Evolutionary conservation across 2,329 filamentous ascomycete species (phyloP).

Genomic region (Cordyceps cicadae): DNA sequence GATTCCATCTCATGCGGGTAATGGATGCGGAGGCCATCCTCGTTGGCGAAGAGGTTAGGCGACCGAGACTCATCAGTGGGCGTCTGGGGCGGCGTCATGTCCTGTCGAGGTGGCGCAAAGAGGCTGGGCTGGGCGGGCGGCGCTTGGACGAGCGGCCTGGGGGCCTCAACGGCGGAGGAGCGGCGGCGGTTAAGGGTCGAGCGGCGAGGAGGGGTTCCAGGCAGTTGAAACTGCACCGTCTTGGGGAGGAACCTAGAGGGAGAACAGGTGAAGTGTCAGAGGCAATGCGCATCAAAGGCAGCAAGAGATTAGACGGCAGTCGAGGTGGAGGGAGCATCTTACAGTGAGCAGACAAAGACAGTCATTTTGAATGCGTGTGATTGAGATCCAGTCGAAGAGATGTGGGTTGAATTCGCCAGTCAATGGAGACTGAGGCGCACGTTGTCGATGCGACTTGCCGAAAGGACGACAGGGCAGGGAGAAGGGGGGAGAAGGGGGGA

Average conservation of each 20-base stretch:
- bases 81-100: conserved; percentile 49
- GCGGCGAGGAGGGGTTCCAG: conserved; percentile 39
- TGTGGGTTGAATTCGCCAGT: neutral
- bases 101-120: conserved; percentile 35
- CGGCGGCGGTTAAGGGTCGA: conserved; percentile 24
- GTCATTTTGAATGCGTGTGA: conserved; percentile 25
- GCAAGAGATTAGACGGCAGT: neutral
- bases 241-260: conserved; percentile 75
- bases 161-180: conserved; percentile 20
- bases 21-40: conserved; percentile 49
- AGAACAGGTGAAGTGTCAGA: neutral
- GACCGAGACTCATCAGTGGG: conserved; percentile 38
- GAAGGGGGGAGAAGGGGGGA: neutral
- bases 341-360: conserved; percentile 34
- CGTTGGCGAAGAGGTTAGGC: conserved; percentile 47
- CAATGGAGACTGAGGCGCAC: neutral
- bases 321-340: conserved; percentile 16
- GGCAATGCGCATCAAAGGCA: neutral
- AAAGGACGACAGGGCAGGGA: neutral
- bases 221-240: conserved; percentile 77
- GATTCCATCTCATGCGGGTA: conserved; percentile 47
- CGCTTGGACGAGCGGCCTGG: conserved; percentile 17
- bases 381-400: neutral
- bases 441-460: neutral
- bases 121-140: conserved; percentile 41